Evolutionary conservation across 768 basidiomycete species (phyloP).

Genomic region (Boletus rubroflammeus): DNA sequence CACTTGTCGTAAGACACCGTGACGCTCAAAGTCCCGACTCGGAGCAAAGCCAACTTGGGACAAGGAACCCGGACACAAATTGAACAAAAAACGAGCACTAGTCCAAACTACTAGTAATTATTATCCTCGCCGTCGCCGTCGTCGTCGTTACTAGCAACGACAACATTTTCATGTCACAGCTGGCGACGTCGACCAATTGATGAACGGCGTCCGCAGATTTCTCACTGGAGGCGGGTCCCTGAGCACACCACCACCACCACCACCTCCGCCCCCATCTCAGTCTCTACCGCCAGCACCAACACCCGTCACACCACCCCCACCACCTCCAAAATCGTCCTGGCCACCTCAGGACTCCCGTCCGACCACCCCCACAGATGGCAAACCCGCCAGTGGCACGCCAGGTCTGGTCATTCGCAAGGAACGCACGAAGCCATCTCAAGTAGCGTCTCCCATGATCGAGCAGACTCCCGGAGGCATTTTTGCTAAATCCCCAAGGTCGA

Average conservation of each 20-base stretch:
- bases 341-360: constrained; percentile 42
- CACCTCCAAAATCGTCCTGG: constrained; percentile 40
- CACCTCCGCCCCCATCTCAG: constrained; percentile 19
- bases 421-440: constrained; percentile 32
- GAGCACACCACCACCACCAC: constrained; percentile 32
- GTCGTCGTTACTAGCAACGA: constrained; percentile 6
- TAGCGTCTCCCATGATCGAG: constrained; percentile 20
- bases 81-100: not conserved
- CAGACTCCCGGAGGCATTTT: constrained; percentile 27
- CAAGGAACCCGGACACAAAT: not conserved
- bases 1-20: not conserved
- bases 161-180: constrained; percentile 20
- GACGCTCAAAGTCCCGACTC: not conserved
- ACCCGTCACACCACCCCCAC: constrained; percentile 23
- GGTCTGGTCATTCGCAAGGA: constrained; percentile 54
- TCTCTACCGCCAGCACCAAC: constrained; percentile 14
- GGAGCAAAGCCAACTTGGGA: not conserved
- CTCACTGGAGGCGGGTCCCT: constrained; percentile 44
- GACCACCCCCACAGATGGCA: constrained; percentile 26
- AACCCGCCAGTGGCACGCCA: constrained; percentile 20
- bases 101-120: not conserved
- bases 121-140: not conserved
- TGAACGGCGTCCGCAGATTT: constrained; percentile 74
- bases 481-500: constrained; percentile 24
- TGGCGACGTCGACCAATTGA: constrained; percentile 29